Conservation (phyloP, 225 moss, liverwort and hornwort species). For the Anthoceros angustus region DNA sequence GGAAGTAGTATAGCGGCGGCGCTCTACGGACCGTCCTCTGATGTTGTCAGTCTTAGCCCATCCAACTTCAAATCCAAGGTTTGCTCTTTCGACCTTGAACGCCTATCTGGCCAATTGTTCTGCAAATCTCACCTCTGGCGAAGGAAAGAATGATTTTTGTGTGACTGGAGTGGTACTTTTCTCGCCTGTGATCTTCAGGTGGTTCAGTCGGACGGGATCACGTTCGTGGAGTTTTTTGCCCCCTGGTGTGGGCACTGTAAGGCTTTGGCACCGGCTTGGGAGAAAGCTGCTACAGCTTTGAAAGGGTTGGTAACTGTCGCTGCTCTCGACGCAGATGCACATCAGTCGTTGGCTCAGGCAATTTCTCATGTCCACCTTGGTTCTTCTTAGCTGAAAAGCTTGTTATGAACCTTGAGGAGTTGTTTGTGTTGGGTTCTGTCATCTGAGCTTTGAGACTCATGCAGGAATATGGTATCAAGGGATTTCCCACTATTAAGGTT, state of each 20-base stretch:
- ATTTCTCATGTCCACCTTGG: not conserved
- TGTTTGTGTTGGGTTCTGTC: not conserved
- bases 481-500: constrained; percentile 86
- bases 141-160: too few relatives aligned
- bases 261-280: constrained; percentile 77
- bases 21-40: constrained; percentile 59
- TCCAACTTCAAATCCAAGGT: constrained; percentile 87
- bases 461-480: constrained; percentile 87
- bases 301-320: constrained; percentile 82
- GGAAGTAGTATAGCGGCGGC: constrained; percentile 25
- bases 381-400: not conserved
- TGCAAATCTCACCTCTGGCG: too few relatives aligned
- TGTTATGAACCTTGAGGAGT: not conserved
- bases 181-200: constrained; percentile 27
- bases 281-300: constrained; percentile 69
- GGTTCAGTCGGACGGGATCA: constrained; percentile 70
- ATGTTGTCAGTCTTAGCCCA: constrained; percentile 66
- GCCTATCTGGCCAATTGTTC: too few relatives aligned
- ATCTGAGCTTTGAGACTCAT: constrained; percentile 7
- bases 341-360: constrained; percentile 77
- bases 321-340: constrained; percentile 82
- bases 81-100: not conserved
- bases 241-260: constrained; percentile 98
- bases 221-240: constrained; percentile 86
- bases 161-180: not conserved